Evolutionary conservation across 2,329 filamentous ascomycete species (phyloP).

Genomic region (Leptographium wingfieldii): DNA sequence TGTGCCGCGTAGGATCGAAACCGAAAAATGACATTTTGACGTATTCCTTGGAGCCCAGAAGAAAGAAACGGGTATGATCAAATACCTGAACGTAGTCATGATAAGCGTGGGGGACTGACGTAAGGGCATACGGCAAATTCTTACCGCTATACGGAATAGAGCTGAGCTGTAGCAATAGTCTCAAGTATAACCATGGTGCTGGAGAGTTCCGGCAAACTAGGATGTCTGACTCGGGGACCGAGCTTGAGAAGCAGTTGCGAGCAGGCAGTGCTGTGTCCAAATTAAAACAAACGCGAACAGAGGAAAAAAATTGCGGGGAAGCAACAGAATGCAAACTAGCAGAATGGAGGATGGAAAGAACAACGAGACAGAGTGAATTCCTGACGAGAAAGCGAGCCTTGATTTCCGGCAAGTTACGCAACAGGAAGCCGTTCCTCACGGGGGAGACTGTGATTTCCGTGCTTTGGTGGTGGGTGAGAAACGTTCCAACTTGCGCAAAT

Average conservation of each 20-base stretch:
- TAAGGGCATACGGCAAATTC: neutral
- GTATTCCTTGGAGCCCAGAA: neutral
- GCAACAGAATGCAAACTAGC: neutral
- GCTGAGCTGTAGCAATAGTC: neutral
- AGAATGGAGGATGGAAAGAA: neutral
- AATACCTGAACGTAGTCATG: neutral
- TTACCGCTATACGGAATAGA: conserved; percentile 3
- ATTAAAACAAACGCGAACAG: neutral
- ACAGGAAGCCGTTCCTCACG: neutral
- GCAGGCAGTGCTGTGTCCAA: neutral
- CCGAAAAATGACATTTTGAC: conserved; percentile 79
- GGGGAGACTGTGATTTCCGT: neutral
- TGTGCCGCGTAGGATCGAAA: conserved; percentile 62
- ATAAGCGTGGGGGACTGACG: neutral
- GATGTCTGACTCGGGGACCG: neutral
- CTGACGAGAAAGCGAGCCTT: neutral
- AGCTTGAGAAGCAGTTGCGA: neutral
- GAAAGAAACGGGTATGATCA: neutral
- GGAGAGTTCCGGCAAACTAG: neutral
- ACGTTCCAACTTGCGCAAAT: neutral
- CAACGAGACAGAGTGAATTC: neutral
- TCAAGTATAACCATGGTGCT: conserved; percentile 5
- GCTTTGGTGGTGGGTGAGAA: neutral
- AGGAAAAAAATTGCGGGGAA: neutral
- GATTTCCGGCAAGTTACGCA: neutral